Conservation (phyloP, 805 yeast species). For the Kazachstania martiniae region DNA sequence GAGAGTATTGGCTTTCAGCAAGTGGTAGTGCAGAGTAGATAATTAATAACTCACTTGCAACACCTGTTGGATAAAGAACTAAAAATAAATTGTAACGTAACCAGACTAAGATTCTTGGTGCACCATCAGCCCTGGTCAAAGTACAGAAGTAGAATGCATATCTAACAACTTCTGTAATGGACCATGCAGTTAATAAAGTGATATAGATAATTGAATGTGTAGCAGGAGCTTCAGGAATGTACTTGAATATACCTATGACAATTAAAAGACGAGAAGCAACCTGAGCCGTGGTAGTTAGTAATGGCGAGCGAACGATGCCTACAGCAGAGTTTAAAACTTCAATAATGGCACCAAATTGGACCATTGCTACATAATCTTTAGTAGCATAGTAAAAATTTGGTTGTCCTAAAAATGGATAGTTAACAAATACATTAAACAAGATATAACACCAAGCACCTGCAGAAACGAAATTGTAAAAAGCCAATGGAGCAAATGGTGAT, state of each 20-base stretch:
- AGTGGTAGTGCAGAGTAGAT: conserved; percentile 59
- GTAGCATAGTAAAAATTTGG: conserved; percentile 56
- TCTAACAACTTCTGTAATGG: conserved; percentile 85
- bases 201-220: conserved; percentile 44
- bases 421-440: conserved; percentile 33
- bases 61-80: conserved; percentile 84
- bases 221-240: conserved; percentile 58
- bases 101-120: conserved; percentile 57
- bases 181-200: conserved; percentile 74
- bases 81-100: conserved; percentile 76
- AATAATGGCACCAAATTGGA: conserved; percentile 71
- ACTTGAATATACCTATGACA: conserved; percentile 69
- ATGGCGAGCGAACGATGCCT: conserved; percentile 79
- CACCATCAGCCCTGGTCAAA: conserved; percentile 25
- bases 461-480: conserved; percentile 42
- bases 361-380: conserved; percentile 42
- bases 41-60: conserved; percentile 68
- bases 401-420: conserved; percentile 42
- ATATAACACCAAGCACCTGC: conserved; percentile 46
- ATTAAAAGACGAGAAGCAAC: conserved; percentile 76
- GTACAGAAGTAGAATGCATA: conserved; percentile 59
- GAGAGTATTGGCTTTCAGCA: conserved; percentile 46
- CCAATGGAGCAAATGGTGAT: conserved; percentile 24
- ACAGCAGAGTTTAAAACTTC: conserved; percentile 70
- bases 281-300: conserved; percentile 76